These are phyloP conservation scores for Salvia rosmarinus DNA, from an alignment of 257 asterid species.

Conservation along the genomic window DNA sequence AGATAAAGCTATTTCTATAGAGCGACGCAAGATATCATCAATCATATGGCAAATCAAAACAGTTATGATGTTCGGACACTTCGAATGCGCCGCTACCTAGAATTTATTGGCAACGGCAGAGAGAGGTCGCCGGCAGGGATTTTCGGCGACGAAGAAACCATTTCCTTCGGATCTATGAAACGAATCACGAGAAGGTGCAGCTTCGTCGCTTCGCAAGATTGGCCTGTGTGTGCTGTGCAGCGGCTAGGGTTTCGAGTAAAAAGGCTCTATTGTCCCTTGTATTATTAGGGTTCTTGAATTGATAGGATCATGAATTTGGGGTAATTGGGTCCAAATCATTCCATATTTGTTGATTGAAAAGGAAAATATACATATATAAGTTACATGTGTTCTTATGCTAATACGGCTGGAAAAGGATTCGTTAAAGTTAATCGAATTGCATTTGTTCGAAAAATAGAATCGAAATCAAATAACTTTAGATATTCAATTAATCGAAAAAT, in stretches of 20 bases:
- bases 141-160: not conserved
- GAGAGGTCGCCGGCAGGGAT: not conserved
- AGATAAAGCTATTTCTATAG: conserved; percentile 35
- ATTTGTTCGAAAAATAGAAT: too few species aligned
- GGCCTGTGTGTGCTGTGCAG: not conserved
- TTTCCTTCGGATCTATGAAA: not conserved
- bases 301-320: too few species aligned
- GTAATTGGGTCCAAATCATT: too few species aligned
- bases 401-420: too few species aligned
- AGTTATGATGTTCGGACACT: not conserved
- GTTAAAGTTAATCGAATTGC: too few species aligned
- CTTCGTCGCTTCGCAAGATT: not conserved
- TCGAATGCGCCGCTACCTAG: not conserved
- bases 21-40: conserved; percentile 29
- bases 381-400: too few species aligned
- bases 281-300: too few species aligned
- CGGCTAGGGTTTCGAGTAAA: not conserved
- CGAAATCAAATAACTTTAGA: too few species aligned
- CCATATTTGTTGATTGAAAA: too few species aligned
- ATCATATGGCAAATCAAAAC: conserved; percentile 27
- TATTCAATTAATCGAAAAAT: too few species aligned
- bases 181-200: too few species aligned
- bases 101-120: not conserved
- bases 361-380: too few species aligned
- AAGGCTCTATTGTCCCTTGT: not conserved